Evolutionary conservation across 805 yeast species (phyloP), one percentile per base, ranked within the genome.

Genomic region (Saturnispora zaruensis): DNA sequence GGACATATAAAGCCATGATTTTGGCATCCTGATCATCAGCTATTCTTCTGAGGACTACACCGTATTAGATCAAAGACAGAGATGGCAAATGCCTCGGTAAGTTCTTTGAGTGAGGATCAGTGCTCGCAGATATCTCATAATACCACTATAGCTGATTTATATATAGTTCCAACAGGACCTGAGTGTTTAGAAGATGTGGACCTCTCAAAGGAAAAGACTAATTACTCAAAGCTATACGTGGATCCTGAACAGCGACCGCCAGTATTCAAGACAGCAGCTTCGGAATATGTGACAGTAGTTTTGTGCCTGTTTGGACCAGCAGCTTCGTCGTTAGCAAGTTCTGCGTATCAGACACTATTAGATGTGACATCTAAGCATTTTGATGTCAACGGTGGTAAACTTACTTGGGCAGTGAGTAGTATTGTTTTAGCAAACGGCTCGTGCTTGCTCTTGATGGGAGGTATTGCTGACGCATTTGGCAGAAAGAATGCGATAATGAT

Each of bases 381-480:
- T 49, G 50, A 58, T 20, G 62, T 70, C 13, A 46, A 56, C 11
- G 77, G 76, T 40, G 76, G 76, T 36, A 51, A 59, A 28, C 54
- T 74, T 20, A 68, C 76, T 2, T 74, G 79, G 79, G 61, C 69
- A 16, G 64, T 68, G 7, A 63, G 72, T 7, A 60, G 74, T 16
- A 67, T 72, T 21, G 62, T 63, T 44, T 60, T 74, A 13, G 74
- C 75, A 4, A 67, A 67, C 45, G 78, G 77, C 6, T 62, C 76
- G 3, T 65, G 70, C 41, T 59, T 75, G 26, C 58, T 74, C 18
- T 48, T 74, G 8, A 66, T 72, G 66, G 77, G 78, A 8, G 73
- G 72, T 24, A 53, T 75, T n/a, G 73, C 78, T 1, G 79, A 74
- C 59, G 66, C 69, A 0, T 59, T 74, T 55, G 78, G 78, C n/a